A percentile compares a stretch with the other conserved stretches of the same genome.
phyloP scores from a whole-genome alignment of 768 basidiomycete genomes.

The Stropharia rugosoannulata region DNA sequence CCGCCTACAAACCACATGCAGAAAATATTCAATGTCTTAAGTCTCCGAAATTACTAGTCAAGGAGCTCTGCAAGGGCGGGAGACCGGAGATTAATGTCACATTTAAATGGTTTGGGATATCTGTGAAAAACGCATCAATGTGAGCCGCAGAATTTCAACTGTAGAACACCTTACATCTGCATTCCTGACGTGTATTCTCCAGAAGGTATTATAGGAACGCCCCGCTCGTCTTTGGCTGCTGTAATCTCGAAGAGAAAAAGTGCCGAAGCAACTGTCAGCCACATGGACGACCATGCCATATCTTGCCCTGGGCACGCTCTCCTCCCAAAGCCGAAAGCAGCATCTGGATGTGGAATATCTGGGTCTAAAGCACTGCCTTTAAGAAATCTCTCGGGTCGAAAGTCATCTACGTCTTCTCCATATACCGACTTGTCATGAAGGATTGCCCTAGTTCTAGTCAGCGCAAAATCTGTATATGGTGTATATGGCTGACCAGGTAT shows the following conservation, averaged over 20 bases:
- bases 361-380: constrained; percentile 16
- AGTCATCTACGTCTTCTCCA: constrained; percentile 41
- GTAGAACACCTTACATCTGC: background rate
- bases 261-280: constrained; percentile 27
- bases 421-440: constrained; percentile 48
- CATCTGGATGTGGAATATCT: constrained; percentile 15
- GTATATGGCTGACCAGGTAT: constrained; percentile 8
- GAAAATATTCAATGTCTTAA: no score
- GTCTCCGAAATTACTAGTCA: no score
- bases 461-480: background rate
- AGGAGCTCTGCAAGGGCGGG: background rate
- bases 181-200: constrained; percentile 16
- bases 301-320: constrained; percentile 30
- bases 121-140: background rate
- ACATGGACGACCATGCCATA: constrained; percentile 25
- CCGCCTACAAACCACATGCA: no score
- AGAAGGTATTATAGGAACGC: constrained; percentile 25
- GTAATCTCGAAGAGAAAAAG: constrained; percentile 28
- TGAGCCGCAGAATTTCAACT: background rate
- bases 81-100: background rate
- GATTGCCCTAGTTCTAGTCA: constrained; percentile 28
- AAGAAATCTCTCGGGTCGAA: constrained; percentile 56
- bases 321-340: constrained; percentile 29
- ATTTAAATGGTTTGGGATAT: constrained; percentile 1
- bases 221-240: constrained; percentile 21